Evolutionary conservation across 495 filamentous ascomycete genomes (phyloP), one percentile per base, ranked within the genome.

Genomic region (Rostrohypoxylon terebratum): DNA sequence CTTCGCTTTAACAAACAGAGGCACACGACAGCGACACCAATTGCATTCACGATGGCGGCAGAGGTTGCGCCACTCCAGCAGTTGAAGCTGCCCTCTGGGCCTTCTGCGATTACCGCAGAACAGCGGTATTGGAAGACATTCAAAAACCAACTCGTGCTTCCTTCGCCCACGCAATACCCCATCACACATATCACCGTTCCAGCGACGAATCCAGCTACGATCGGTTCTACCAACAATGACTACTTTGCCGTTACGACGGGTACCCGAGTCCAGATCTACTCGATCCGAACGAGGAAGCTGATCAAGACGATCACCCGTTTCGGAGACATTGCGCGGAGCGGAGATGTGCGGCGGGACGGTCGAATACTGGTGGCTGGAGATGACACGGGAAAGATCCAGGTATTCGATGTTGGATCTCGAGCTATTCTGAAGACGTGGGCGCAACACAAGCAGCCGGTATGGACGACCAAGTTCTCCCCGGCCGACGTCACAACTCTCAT

Each of bases 361-460:
- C 88, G 94, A 36, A 90, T 98, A 51, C 74, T 98, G 71, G 91
- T 96, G 13, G 92, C 95, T 42, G 96, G 95, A 77, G 94, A 97
- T 66, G 94, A 96, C 71, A 90, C 88, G 34, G 96, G 96, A 18
- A 86, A 90, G 47, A 92, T 99, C 50, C 96, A 98, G 78, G 93
- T 97, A 13, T 99, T 98, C 77, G 96, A 99, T 74, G 87, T 96
- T 59, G 81, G 78, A 5, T 93, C 92, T 44, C 88, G 96, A 63
- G 94, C 94, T 1, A 97, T 98, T 64, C 81, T 99, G 76, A 96
- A 96, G 85, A 97, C 96, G 53, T 99, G 96, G 96, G 89, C 90
- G 69, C 90, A 95, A 48, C 96, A 99, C 81, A 94, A 95, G 81
- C 94, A 97, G 83, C 92, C 96, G 44, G 94, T 97, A 38, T 97